Evolutionary conservation across 768 basidiomycete genomes (phyloP), one percentile per base, ranked within the genome.

Genomic region (Podaxis rugospora): DNA sequence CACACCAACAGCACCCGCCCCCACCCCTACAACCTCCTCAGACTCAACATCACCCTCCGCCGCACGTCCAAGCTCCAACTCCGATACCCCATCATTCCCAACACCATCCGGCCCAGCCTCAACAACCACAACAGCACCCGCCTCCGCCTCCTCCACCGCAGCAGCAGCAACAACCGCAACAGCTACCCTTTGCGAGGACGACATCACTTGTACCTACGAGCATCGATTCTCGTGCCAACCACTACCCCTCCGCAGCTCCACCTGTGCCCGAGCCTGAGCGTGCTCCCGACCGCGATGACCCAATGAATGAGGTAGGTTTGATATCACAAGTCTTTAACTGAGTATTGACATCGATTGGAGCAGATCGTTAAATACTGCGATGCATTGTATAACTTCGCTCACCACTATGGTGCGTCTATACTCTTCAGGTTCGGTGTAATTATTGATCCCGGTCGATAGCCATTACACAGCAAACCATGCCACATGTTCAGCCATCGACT

Each of bases 281-380:
- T 35, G 66, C 70, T 5, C 66, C 73, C 13, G 70, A 70, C 16
- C 74, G 74, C 9, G 74, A 75, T 56, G 75, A 66, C 59, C 71
- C 77, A 13, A 76, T 84, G 72, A 62, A 74, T 23, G 78, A 83
- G 74, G 83, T 81, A 66, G 52, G 69, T 67, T 44, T 21, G 53
- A 49, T 46, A 57, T 50, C 35, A 51, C 57, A n/a, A 14, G 16
- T 51, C 54, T 50, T 53, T 59, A 35, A 57, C 36, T 21, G 28
- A 23, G 44, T 62, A 66, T 27, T 66, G 61, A 59, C 44, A 56
- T 51, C 27, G 32, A 51, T 37, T 58, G 60, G n/a, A 59, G 28
- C 65, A 88, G 86, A 84, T 89, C 50, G 70, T 83, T 57, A 76
- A 82, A 61, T 85, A 87, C 66, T 92, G 90, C 62, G 76, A 74